These are phyloP conservation scores for Cladophialophora exuberans DNA, from an alignment of 2,329 filamentous ascomycete genomes.

Conservation along the genomic window DNA sequence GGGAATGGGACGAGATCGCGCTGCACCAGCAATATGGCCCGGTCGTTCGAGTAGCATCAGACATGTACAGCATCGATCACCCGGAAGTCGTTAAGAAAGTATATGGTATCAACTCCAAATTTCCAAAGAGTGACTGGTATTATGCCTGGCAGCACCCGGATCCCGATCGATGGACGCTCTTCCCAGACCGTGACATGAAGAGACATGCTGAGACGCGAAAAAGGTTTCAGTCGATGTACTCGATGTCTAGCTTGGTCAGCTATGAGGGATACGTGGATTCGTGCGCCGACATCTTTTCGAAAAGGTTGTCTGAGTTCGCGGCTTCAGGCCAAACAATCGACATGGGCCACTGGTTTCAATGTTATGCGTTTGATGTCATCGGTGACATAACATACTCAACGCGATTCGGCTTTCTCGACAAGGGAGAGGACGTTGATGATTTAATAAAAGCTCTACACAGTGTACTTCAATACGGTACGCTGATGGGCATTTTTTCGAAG, in stretches of 20 bases:
- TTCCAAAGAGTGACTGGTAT: conserved; percentile 34
- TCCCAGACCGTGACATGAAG: conserved; percentile 73
- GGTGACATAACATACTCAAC: conserved; percentile 55
- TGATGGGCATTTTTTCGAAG: conserved; percentile 48
- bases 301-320: conserved; percentile 45
- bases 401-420: conserved; percentile 74
- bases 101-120: conserved; percentile 30
- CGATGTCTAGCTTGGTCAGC: conserved; percentile 52
- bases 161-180: conserved; percentile 57
- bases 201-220: conserved; percentile 73
- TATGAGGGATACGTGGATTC: conserved; percentile 57
- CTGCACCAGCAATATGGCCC: conserved; percentile 30
- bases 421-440: conserved; percentile 70
- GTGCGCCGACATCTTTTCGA: conserved; percentile 47
- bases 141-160: conserved; percentile 67
- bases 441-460: conserved; percentile 40
- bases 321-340: conserved; percentile 39
- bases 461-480: conserved; percentile 42
- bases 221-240: conserved; percentile 50
- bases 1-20: conserved; percentile 41
- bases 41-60: conserved; percentile 29
- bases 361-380: conserved; percentile 78
- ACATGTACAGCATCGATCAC: conserved; percentile 30
- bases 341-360: conserved; percentile 66
- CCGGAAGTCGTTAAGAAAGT: conserved; percentile 32